Evolutionary conservation across 805 yeast genomes (phyloP).

Genomic region (Metschnikowia lochheadii): DNA sequence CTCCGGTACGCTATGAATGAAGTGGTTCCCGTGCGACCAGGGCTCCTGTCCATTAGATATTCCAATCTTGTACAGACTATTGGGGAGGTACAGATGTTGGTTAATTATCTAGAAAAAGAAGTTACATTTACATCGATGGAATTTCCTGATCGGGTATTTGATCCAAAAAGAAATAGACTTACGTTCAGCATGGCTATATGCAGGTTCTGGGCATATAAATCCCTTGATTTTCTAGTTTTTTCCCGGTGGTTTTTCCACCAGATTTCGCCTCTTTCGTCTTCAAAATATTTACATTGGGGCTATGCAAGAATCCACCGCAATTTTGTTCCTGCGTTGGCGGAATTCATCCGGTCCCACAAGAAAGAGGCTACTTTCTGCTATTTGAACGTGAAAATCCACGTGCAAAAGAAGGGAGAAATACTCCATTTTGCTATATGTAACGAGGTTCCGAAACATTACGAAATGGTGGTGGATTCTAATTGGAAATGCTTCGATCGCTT

Average conservation of each 20-base stretch:
- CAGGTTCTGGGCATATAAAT: not conserved
- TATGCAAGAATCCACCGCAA: conserved; percentile 36
- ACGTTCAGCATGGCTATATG: not conserved
- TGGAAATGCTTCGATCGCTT: conserved; percentile 13
- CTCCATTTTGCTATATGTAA: not conserved
- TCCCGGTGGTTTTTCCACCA: conserved; percentile 28
- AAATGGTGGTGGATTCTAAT: not conserved
- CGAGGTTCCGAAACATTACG: not conserved
- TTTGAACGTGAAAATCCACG: not conserved
- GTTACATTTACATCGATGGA: not conserved
- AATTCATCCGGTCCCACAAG: not conserved
- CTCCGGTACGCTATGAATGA: conserved; percentile 37
- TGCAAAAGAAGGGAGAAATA: not conserved
- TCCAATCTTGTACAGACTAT: conserved; percentile 12
- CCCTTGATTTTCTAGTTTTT: conserved; percentile 15
- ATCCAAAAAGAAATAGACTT: not conserved
- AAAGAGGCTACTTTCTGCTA: not conserved
- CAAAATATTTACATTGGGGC: conserved; percentile 36
- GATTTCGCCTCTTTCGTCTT: conserved; percentile 28
- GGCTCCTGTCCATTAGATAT: conserved; percentile 5
- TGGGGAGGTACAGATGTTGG: conserved; percentile 4
- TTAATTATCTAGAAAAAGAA: conserved; percentile 4
- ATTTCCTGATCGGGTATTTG: not conserved
- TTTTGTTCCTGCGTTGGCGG: conserved; percentile 21
- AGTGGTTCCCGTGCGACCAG: conserved; percentile 21